Conservation (phyloP, 2,329 filamentous ascomycete species). For the Bipolaris bicolor region DNA sequence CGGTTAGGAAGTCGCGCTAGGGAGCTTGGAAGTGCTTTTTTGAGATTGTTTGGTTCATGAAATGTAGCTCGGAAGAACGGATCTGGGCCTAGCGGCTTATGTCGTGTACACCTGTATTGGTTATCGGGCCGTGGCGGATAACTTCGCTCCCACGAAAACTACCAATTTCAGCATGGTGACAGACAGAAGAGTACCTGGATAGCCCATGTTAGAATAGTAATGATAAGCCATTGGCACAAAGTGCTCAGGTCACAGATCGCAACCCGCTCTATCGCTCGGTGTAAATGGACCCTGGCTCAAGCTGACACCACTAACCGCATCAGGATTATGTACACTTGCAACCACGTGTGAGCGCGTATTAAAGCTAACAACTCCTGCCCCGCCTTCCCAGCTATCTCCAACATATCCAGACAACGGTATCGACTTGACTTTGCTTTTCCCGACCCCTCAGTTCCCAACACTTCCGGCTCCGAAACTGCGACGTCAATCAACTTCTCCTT, state of each 20-base stretch:
- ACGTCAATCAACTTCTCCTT: not conserved
- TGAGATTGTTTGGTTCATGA: not conserved
- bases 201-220: not conserved
- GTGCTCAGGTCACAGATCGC: not conserved
- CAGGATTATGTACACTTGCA: slow-evolving; percentile 1
- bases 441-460: not conserved
- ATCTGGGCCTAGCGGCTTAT: not conserved
- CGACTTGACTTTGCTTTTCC: not conserved
- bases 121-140: not conserved
- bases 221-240: not conserved
- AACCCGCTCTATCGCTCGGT: not conserved
- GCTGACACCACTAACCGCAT: slow-evolving; percentile 9
- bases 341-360: slow-evolving; percentile 3
- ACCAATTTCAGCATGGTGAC: not conserved
- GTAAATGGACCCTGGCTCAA: slow-evolving; percentile 1
- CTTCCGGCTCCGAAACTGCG: not conserved
- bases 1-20: not conserved
- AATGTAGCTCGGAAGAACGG: not conserved
- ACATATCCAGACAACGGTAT: not conserved
- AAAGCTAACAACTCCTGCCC: slow-evolving; percentile 3
- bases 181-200: not conserved
- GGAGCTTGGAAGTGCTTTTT: not conserved
- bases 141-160: not conserved
- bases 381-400: not conserved
- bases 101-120: not conserved